Evolutionary conservation across 441 rosid species (phyloP).

Genomic region (Gossypium aridum): DNA sequence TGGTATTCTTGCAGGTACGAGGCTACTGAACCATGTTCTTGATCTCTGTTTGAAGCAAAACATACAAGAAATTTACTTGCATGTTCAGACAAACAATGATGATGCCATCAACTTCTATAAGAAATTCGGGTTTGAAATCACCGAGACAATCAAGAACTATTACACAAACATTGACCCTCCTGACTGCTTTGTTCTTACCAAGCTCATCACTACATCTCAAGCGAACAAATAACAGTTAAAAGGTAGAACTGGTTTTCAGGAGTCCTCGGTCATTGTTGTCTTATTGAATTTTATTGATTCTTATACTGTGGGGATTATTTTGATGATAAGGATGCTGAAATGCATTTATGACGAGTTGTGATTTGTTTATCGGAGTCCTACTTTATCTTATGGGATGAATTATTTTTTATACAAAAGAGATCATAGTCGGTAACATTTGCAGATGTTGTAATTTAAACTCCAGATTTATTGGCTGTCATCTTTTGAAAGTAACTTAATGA

Average conservation of each 20-base stretch:
- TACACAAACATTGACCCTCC: constrained; percentile 79
- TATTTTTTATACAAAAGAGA: no score
- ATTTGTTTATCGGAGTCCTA: background rate
- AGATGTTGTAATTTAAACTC: no score
- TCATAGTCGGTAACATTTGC: no score
- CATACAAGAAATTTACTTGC: constrained; percentile 79
- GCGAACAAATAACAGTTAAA: constrained; percentile 36
- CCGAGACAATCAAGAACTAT: constrained; percentile 74
- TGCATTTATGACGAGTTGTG: constrained; percentile 1
- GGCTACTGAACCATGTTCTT: constrained; percentile 71
- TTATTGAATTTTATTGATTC: background rate
- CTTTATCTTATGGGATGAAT: background rate
- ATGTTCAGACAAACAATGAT: constrained; percentile 87
- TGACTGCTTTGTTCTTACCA: constrained; percentile 74
- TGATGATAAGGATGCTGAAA: constrained; percentile 7
- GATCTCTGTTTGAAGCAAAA: constrained; percentile 66
- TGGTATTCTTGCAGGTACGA: constrained; percentile 56
- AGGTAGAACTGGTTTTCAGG: background rate
- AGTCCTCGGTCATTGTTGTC: constrained; percentile 4
- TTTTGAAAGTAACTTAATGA: no score
- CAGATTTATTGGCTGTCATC: no score
- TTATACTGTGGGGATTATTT: constrained; percentile 14
- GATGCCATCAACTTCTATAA: constrained; percentile 88
- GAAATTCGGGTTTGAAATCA: constrained; percentile 83
- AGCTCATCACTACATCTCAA: constrained; percentile 40